phyloP scores from a whole-genome alignment of 129 eudicot genomes.

The Centrapalus pauciflorus region DNA sequence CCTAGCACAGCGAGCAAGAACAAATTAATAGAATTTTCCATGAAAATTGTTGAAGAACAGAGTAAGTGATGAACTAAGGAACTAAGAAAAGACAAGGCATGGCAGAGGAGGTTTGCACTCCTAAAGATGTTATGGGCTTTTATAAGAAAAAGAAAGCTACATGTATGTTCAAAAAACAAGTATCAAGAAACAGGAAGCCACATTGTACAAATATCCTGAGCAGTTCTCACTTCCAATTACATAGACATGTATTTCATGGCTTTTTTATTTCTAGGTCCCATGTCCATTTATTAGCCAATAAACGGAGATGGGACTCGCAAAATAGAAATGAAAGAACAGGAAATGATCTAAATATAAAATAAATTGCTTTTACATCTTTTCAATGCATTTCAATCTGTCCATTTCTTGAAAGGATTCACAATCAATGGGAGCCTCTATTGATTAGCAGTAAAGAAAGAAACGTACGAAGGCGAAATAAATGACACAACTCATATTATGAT shows the following conservation, averaged over 20 bases:
- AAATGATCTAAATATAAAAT: not conserved
- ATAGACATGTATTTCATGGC: not conserved
- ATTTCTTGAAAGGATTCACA: not conserved
- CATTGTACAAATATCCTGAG: not conserved
- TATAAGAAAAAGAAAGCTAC: not conserved
- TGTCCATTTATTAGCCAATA: no score
- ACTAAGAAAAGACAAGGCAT: not conserved
- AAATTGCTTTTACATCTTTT: not conserved
- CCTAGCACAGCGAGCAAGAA: not conserved
- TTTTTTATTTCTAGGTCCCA: not conserved
- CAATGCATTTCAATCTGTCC: not conserved
- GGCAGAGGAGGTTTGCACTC: not conserved
- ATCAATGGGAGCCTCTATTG: no score
- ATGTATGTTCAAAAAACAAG: not conserved
- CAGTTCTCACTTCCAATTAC: not conserved
- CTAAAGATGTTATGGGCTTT: not conserved
- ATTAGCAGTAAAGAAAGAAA: not conserved
- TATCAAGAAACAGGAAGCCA: not conserved
- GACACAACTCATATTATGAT: not conserved
- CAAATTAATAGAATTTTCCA: constrained; percentile 7
- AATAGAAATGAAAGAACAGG: not conserved
- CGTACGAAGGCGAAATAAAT: not conserved
- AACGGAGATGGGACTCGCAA: not conserved
- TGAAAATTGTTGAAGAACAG: not conserved
- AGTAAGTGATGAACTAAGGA: not conserved